Evolutionary conservation across 768 basidiomycete species (phyloP), one percentile per base, ranked within the genome.

Genomic region (Tephrocybe sp.): DNA sequence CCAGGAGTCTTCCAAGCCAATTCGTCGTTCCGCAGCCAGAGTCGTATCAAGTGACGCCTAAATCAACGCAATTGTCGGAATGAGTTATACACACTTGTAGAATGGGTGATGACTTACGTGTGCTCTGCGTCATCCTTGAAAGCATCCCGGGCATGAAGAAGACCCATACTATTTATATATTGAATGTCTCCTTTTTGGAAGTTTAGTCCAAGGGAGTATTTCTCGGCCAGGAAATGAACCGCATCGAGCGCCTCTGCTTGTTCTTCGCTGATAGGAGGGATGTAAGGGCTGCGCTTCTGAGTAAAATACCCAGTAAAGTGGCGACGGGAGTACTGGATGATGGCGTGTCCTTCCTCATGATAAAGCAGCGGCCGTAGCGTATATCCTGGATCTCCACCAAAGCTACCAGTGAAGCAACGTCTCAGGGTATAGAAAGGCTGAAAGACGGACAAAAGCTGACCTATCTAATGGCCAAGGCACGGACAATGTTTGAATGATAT

Each of bases 111-210:
- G 10, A 68, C 74, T 54, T 53, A 76, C 76, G 68, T 71, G 45
- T 76, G 68, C 54, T 72, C 65, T n/a, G 61, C 58, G 43, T 70
- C 69, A 55, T 77, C 76, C 28, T 60, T 56, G 55, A 77, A 77
- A 8, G 64, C 74, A 53, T 77, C 76, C 47, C 76, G 55, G 11
- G 74, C 74, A 56, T 77, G 76, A 42, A 77, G 61, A 38, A 77
- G 53, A 0, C 74, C 69, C 55, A 77, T 53, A 51, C 69, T 75
- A 55, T 76, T 77, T 62, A 77, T 75, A 57, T 76, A 77, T 55
- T 77, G 76, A 28, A 77, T 75, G 53, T 77, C 76, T 33, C 76
- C 76, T 55, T 76, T 77, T 57, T 74, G 66, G 65, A 77, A 75
- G 47, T 76, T 76, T 50, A 76, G 63, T 4, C 62, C 71, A 2